phyloP scores from a whole-genome alignment of 768 basidiomycete genomes.

The Psilocybe cubensis region DNA sequence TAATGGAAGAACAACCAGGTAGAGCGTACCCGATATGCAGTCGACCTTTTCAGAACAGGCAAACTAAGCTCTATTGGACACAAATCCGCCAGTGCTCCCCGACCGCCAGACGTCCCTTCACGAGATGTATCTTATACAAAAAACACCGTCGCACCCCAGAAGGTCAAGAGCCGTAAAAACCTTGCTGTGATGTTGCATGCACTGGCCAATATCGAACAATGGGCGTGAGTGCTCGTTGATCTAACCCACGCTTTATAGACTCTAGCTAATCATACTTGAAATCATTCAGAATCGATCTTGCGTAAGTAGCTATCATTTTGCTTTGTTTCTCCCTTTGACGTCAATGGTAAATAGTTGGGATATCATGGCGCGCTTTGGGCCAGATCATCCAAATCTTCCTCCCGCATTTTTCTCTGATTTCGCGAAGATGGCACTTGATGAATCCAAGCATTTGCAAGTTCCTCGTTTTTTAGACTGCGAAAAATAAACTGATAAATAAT shows the following conservation, averaged over 20 bases:
- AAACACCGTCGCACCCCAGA: conserved; percentile 61
- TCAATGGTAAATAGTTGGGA: conserved; percentile 60
- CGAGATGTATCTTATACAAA: conserved; percentile 53
- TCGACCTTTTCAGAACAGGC: conserved; percentile 70
- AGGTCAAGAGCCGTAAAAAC: conserved; percentile 63
- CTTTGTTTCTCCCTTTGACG: not conserved
- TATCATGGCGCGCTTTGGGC: conserved; percentile 79
- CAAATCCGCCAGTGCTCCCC: conserved; percentile 47
- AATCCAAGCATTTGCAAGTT: conserved; percentile 77
- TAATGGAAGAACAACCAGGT: conserved; percentile 41
- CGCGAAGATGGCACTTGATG: conserved; percentile 83
- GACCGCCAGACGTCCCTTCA: conserved; percentile 66
- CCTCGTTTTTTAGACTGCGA: not conserved
- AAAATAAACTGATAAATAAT: not conserved
- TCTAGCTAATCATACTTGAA: not conserved
- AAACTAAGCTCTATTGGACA: conserved; percentile 70
- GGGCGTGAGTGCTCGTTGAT: conserved; percentile 65
- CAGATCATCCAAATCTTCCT: conserved; percentile 60
- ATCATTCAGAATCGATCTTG: conserved; percentile 64
- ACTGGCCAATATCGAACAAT: conserved; percentile 85
- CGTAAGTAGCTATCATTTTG: conserved; percentile 48
- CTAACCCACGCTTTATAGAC: not conserved
- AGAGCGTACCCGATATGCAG: conserved; percentile 70
- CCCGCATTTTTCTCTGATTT: conserved; percentile 82
- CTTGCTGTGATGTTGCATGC: conserved; percentile 80